Evolutionary conservation across 768 basidiomycete genomes (phyloP).

Genomic region (Tephrocybe sp.): DNA sequence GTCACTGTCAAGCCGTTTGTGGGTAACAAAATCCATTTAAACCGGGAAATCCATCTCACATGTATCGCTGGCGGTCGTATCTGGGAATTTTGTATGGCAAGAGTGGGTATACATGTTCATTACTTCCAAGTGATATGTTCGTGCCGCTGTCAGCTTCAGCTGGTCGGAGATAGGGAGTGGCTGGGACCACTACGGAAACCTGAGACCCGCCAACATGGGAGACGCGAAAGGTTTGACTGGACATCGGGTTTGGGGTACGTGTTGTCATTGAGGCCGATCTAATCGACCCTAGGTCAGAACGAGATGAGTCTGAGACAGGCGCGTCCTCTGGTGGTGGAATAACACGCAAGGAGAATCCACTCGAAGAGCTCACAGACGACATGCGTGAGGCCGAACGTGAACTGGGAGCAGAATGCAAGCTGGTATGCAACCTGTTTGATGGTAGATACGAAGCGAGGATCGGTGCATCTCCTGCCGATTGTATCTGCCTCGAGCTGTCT

Average conservation of each 20-base stretch:
- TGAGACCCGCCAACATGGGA: not conserved
- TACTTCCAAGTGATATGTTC: not conserved
- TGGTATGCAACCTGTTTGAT: not conserved
- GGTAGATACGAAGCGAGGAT: not conserved
- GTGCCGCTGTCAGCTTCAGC: not conserved
- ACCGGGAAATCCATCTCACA: not conserved
- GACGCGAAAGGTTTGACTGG: not conserved
- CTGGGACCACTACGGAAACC: not conserved
- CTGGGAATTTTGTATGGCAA: not conserved
- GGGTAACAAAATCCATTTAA: not conserved
- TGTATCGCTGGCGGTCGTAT: constrained; percentile 2
- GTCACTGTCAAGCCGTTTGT: not conserved
- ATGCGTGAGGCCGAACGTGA: not conserved
- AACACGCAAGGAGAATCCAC: not conserved
- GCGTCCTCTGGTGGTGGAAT: constrained; percentile 1
- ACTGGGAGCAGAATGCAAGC: not conserved
- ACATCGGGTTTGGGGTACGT: not conserved
- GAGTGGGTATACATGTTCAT: not conserved
- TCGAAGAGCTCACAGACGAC: not conserved
- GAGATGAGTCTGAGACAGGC: not conserved
- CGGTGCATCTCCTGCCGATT: too few relatives aligned
- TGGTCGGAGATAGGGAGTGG: not conserved
- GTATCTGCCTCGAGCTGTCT: too few relatives aligned
- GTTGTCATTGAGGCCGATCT: not conserved
- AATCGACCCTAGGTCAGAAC: not conserved